These are phyloP conservation scores for Pichia cabralensis DNA, from an alignment of 805 yeast genomes.

Conservation along the genomic window DNA sequence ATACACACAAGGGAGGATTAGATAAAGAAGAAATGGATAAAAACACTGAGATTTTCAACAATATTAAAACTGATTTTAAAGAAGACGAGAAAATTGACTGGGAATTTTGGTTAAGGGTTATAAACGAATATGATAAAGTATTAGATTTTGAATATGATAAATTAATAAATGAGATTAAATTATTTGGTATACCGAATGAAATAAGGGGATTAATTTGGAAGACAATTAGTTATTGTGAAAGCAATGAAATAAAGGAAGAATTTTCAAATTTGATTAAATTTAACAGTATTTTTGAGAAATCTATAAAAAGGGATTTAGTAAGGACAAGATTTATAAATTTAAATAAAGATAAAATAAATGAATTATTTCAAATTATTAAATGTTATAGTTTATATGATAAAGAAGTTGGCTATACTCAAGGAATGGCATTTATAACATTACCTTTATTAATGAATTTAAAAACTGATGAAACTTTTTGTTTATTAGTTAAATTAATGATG, in stretches of 20 bases:
- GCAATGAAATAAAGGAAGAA: conserved; percentile 48
- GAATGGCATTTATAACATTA: conserved; percentile 89
- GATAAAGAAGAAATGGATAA: conserved; percentile 42
- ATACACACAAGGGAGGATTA: conserved; percentile 36
- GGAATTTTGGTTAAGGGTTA: conserved; percentile 83
- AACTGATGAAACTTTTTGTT: conserved; percentile 78
- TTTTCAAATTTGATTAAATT: conserved; percentile 39
- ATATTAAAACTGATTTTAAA: conserved; percentile 38
- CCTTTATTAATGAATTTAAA: conserved; percentile 75
- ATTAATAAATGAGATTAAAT: conserved; percentile 50
- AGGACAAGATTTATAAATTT: conserved; percentile 75
- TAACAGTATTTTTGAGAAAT: conserved; percentile 56
- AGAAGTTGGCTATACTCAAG: conserved; percentile 96
- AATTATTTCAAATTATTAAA: conserved; percentile 65
- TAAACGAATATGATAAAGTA: conserved; percentile 62
- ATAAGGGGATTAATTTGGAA: conserved; percentile 92
- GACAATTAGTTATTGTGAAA: conserved; percentile 69
- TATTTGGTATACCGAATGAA: conserved; percentile 79
- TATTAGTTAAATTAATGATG: conserved; percentile 75
- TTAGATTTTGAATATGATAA: conserved; percentile 52
- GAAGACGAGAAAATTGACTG: conserved; percentile 48
- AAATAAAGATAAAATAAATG: conserved; percentile 46
- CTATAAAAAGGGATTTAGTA: conserved; percentile 71
- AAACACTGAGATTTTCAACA: conserved; percentile 41
- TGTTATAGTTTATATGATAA: conserved; percentile 80